Percentiles rank a stretch among this genome's conserved stretches.
Evolutionary conservation across 2,329 filamentous ascomycete genomes (phyloP).

Genomic region (Magnaporthales sp.): DNA sequence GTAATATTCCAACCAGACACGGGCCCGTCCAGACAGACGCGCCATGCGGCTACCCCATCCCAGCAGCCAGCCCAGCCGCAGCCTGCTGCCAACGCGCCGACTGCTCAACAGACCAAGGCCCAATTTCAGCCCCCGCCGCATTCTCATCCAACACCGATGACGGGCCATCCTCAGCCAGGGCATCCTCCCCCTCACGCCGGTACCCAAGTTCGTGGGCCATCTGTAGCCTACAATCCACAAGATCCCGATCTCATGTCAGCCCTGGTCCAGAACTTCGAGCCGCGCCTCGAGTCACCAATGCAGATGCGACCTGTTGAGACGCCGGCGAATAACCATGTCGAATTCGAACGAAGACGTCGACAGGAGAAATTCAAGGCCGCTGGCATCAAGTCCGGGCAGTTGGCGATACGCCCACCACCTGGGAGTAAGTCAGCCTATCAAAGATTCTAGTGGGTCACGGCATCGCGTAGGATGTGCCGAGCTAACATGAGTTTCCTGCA

Average conservation of each 20-base stretch:
- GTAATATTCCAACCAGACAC: conserved; percentile 80
- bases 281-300: conserved; percentile 49
- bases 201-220: conserved; percentile 29
- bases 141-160: conserved; percentile 15
- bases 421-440: conserved; percentile 42
- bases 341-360: conserved; percentile 54
- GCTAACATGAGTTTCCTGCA: conserved; percentile 13
- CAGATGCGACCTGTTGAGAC: conserved; percentile 67
- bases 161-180: conserved; percentile 8
- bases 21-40: conserved; percentile 52
- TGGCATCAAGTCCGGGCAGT: conserved; percentile 39
- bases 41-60: conserved; percentile 40
- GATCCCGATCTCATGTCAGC: conserved; percentile 49
- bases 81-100: conserved; percentile 17
- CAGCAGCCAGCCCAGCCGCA: conserved; percentile 24
- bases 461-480: conserved; percentile 11
- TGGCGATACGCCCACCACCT: conserved; percentile 37
- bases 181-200: conserved; percentile 17
- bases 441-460: not conserved
- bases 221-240: conserved; percentile 41
- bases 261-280: conserved; percentile 62
- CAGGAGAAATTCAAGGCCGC: conserved; percentile 26
- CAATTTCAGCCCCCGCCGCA: conserved; percentile 18
- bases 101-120: conserved; percentile 7
- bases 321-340: conserved; percentile 62